Conservation (phyloP, 2,329 filamentous ascomycete genomes). For the Cadophora sp. region DNA sequence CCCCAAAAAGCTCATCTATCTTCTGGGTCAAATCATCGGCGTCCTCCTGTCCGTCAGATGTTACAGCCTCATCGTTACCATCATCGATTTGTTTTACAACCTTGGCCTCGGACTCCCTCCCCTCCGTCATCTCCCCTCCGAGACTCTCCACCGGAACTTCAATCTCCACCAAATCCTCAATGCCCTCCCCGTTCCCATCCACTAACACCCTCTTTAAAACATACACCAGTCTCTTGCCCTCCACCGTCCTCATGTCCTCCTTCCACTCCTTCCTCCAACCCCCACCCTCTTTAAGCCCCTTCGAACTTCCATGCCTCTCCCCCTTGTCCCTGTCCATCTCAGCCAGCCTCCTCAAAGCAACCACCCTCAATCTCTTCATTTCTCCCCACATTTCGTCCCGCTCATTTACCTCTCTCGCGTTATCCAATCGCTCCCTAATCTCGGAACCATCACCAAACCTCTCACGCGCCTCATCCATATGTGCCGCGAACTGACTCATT, state of each 20-base stretch:
- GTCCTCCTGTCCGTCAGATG: not conserved
- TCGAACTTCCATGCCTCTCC: not conserved
- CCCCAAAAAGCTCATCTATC: not conserved
- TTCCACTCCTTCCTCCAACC: not conserved
- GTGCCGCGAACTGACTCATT: not conserved
- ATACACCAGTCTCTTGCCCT: not conserved
- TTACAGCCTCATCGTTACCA: not conserved
- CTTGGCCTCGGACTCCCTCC: too few species aligned
- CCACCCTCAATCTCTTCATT: not conserved
- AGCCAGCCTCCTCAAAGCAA: not conserved
- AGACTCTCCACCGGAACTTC: not conserved
- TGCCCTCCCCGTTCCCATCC: not conserved
- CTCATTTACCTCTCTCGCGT: not conserved
- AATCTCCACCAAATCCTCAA: not conserved
- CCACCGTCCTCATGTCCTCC: not conserved
- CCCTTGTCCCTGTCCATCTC: not conserved
- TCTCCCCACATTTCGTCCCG: not conserved
- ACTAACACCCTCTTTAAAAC: not conserved
- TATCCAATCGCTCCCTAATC: not conserved
- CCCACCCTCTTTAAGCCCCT: not conserved
- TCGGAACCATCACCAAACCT: not conserved
- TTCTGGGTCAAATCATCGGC: not conserved
- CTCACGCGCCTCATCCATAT: not conserved
- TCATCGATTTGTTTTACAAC: not conserved
- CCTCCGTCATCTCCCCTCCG: not conserved